Evolutionary conservation across 2,329 filamentous ascomycete genomes (phyloP).

Genomic region (Aspergillus sp.): DNA sequence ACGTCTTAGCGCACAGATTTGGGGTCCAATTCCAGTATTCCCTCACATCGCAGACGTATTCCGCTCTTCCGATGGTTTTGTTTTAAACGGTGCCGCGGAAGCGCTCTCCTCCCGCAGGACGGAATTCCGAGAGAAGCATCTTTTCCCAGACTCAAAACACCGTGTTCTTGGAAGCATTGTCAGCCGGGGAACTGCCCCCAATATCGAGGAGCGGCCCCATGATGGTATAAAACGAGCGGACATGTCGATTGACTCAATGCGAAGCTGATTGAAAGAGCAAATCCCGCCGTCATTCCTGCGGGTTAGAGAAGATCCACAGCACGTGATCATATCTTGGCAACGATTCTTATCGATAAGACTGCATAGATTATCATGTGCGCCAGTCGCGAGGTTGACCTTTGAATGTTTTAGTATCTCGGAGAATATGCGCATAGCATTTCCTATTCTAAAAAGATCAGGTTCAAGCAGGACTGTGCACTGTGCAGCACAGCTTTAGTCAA

Average conservation of each 20-base stretch:
- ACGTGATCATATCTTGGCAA: constrained; percentile 15
- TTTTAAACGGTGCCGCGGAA: constrained; percentile 27
- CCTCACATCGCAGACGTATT: constrained; percentile 52
- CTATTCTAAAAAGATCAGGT: no score
- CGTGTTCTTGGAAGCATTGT: constrained; percentile 10
- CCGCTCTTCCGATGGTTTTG: constrained; percentile 35
- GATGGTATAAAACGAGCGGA: constrained; percentile 20
- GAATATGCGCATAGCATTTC: no score
- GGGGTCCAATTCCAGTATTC: constrained; percentile 1
- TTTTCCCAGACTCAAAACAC: constrained; percentile 17
- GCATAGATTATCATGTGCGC: no score
- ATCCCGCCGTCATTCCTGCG: neutral
- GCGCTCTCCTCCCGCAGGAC: constrained; percentile 18
- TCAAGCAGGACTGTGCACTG: no score
- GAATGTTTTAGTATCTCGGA: no score
- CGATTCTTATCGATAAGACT: constrained; percentile 6
- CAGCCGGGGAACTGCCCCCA: constrained; percentile 7
- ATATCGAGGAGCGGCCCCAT: constrained; percentile 17
- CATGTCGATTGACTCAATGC: constrained; percentile 18
- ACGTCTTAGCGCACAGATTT: constrained; percentile 5
- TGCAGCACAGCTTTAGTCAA: no score
- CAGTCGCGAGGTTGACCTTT: no score
- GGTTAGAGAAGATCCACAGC: constrained; percentile 4
- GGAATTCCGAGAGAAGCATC: constrained; percentile 29
- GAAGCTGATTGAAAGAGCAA: constrained; percentile 11